phyloP scores from a whole-genome alignment of 2,329 filamentous ascomycete genomes.

The Penicillium sp. region DNA sequence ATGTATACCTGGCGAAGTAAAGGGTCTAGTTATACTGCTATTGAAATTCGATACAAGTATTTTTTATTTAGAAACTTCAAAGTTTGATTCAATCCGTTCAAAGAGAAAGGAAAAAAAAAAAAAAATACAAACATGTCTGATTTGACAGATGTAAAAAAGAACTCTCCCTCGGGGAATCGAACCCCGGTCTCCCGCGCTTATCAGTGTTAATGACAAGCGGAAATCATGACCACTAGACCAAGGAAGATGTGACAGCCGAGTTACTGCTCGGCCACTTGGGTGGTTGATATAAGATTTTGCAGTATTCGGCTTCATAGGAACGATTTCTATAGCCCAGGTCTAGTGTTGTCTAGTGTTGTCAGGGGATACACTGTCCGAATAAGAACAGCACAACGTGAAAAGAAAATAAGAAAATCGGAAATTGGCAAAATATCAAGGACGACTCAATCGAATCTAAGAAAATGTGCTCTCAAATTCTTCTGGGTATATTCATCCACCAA shows the following conservation, averaged over 20 bases:
- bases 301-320: too few relatives aligned
- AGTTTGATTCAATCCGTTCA: too few relatives aligned
- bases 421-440: not conserved
- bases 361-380: too few relatives aligned
- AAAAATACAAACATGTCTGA: too few relatives aligned
- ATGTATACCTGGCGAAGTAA: not conserved
- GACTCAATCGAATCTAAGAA: not conserved
- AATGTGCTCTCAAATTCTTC: not conserved
- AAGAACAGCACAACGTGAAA: too few relatives aligned
- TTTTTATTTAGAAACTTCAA: too few relatives aligned
- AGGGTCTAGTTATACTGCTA: not conserved
- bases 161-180: constrained; percentile 38
- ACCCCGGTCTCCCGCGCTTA: constrained; percentile 39
- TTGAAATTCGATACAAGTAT: not conserved
- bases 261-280: constrained; percentile 25
- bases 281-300: constrained; percentile 7
- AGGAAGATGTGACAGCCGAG: constrained; percentile 16
- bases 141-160: constrained; percentile 16
- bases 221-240: constrained; percentile 40
- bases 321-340: too few relatives aligned
- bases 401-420: too few relatives aligned
- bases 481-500: not conserved
- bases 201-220: constrained; percentile 33
- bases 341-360: too few relatives aligned
- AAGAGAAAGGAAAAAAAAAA: not conserved